These are phyloP conservation scores for Yamadazyma atmosphaerica DNA, from an alignment of 1,139 yeast species.

Conservation along the genomic window DNA sequence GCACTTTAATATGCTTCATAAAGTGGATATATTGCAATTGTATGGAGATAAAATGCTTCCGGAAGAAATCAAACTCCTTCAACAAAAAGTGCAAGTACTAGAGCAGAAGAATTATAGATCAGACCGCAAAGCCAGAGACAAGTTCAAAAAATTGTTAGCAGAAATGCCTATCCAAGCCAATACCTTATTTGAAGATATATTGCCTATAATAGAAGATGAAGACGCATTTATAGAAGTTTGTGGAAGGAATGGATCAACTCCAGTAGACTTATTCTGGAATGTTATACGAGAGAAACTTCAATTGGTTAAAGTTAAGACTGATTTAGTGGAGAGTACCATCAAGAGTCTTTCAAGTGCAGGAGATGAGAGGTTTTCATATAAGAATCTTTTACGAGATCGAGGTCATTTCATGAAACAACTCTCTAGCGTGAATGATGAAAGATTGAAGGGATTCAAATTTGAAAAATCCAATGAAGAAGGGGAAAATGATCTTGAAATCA, in stretches of 20 bases:
- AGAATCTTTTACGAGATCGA: slow-evolving; percentile 17
- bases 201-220: slow-evolving; percentile 54
- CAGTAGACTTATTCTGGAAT: slow-evolving; percentile 80
- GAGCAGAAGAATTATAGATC: slow-evolving; percentile 44
- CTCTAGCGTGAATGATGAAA: slow-evolving; percentile 24
- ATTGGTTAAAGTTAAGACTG: slow-evolving; percentile 56
- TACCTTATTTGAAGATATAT: slow-evolving; percentile 60
- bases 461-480: slow-evolving; percentile 15
- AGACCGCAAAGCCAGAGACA: slow-evolving; percentile 68
- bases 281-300: slow-evolving; percentile 63
- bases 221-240: slow-evolving; percentile 60
- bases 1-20: slow-evolving; percentile 52
- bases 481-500: slow-evolving; percentile 21
- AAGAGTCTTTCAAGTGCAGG: slow-evolving; percentile 26
- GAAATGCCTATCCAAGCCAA: slow-evolving; percentile 50
- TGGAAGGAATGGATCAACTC: slow-evolving; percentile 80
- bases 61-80: slow-evolving; percentile 33
- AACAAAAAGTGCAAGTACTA: slow-evolving; percentile 32
- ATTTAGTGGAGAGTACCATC: slow-evolving; percentile 54
- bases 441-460: slow-evolving; percentile 21
- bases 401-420: slow-evolving; percentile 23
- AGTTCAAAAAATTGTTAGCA: slow-evolving; percentile 50
- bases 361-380: slow-evolving; percentile 14
- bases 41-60: slow-evolving; percentile 53
- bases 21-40: slow-evolving; percentile 58